phyloP scores from a whole-genome alignment of 164 flowering plant genomes.

The Umbilicus rupestris region DNA sequence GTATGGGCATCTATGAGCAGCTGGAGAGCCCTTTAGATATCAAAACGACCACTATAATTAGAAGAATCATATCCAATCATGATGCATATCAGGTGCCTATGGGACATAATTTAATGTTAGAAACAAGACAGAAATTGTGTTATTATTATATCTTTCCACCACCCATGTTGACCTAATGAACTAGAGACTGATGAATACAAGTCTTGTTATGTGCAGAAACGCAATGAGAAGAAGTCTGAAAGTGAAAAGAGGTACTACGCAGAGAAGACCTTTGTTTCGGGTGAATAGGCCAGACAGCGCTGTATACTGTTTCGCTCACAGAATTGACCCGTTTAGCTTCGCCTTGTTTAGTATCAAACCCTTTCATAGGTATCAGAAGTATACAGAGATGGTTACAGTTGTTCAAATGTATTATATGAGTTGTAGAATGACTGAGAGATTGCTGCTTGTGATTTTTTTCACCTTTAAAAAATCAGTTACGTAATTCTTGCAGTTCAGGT shows the following conservation, averaged over 20 bases:
- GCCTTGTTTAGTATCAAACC: not conserved
- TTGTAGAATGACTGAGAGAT: no score
- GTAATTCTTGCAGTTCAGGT: no score
- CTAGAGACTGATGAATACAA: no score
- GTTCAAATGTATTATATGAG: not conserved
- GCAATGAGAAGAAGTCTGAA: conserved; percentile 72
- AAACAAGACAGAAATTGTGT: no score
- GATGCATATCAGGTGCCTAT: conserved; percentile 78
- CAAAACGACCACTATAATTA: conserved; percentile 81
- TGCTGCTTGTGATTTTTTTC: no score
- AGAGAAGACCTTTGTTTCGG: conserved; percentile 49
- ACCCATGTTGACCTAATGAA: no score
- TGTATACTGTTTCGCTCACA: no score
- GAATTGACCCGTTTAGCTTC: not conserved
- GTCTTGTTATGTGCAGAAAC: conserved; percentile 41
- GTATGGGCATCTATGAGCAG: conserved; percentile 60
- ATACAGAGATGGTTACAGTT: not conserved
- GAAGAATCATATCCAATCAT: conserved; percentile 84
- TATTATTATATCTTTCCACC: no score
- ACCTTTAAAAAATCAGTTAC: not conserved
- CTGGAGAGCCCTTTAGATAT: conserved; percentile 82
- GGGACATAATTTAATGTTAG: no score
- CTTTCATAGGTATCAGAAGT: not conserved
- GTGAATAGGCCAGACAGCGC: conserved; percentile 29
- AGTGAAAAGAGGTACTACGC: conserved; percentile 81